Conservation (phyloP, 1,284 basidiomycete genomes). For the Cutaneotrichosporon sp. region DNA sequence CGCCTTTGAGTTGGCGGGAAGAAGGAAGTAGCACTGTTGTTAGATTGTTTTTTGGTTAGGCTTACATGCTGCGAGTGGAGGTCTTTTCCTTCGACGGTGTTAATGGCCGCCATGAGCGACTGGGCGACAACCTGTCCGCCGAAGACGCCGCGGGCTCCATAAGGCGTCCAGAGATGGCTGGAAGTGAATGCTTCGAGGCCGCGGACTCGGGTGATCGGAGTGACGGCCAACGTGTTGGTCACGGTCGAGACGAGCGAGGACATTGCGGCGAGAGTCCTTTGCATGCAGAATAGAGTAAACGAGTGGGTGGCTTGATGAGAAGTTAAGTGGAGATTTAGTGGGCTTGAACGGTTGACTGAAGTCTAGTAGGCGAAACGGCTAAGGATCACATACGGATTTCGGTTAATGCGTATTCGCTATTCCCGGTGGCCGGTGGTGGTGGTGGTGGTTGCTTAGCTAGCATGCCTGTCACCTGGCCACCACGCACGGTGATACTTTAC, state of each 20-base stretch:
- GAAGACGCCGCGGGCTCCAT: constrained; percentile 72
- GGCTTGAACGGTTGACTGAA: background rate
- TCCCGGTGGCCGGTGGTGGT: background rate
- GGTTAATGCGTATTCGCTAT: background rate
- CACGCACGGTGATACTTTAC: too few relatives aligned
- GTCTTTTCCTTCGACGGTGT: constrained; percentile 66
- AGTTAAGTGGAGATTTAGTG: background rate
- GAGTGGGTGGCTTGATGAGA: constrained; percentile 3
- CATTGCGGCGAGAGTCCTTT: constrained; percentile 9
- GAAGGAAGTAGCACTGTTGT: constrained; percentile 49
- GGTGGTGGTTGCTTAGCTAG: too few relatives aligned
- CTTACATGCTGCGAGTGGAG: constrained; percentile 65
- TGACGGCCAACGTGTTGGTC: constrained; percentile 24
- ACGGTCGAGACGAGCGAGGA: constrained; percentile 22
- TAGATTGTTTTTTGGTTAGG: constrained; percentile 13
- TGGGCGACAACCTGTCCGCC: constrained; percentile 86
- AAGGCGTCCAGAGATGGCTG: constrained; percentile 68
- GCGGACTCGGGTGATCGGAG: constrained; percentile 17
- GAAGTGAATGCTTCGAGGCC: constrained; percentile 60
- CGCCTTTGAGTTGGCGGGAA: constrained; percentile 65
- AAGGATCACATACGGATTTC: too few relatives aligned
- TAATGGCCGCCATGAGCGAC: constrained; percentile 73
- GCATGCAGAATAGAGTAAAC: constrained; percentile 3
- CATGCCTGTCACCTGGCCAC: too few relatives aligned
- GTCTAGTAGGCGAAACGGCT: background rate